A percentile compares a stretch with the other conserved stretches of the same genome.
These are phyloP conservation scores for Bothriochloa decipiens DNA, from an alignment of 176 grass and related monocot genomes.

Conservation along the genomic window DNA sequence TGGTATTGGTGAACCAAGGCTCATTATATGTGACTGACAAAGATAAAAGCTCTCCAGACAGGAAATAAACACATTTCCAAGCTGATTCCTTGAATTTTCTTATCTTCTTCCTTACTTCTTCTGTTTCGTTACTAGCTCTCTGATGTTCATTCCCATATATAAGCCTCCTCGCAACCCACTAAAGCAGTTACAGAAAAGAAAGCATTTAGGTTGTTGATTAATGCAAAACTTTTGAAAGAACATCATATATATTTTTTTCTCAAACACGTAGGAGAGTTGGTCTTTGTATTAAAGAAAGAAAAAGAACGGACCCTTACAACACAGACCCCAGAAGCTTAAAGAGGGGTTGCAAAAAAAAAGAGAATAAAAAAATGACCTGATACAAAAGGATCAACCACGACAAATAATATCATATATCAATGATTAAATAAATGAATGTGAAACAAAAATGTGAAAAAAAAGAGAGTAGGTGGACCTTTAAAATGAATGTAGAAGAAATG, in stretches of 20 bases:
- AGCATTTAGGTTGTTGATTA: neutral
- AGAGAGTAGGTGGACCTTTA: neutral
- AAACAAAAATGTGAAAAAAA: neutral
- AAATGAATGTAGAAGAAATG: neutral
- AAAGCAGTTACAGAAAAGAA: conserved; percentile 5
- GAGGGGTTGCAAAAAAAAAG: neutral
- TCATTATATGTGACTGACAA: conserved; percentile 83
- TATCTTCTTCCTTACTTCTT: conserved; percentile 66
- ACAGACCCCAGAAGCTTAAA: neutral
- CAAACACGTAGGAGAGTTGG: neutral
- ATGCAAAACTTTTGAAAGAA: neutral
- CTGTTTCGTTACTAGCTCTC: conserved; percentile 16
- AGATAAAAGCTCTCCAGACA: conserved; percentile 80
- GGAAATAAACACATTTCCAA: conserved; percentile 90
- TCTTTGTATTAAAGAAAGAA: neutral
- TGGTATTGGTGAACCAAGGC: conserved; percentile 87
- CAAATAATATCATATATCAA: neutral
- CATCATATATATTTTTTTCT: neutral
- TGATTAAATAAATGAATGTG: neutral
- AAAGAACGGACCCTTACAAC: neutral
- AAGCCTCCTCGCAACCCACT: conserved; percentile 58
- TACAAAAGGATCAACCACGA: neutral
- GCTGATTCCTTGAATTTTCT: conserved; percentile 86
- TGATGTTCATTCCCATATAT: conserved; percentile 53
- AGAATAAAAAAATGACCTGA: neutral